Evolutionary conservation across 2,329 filamentous ascomycete genomes (phyloP).

Genomic region (Trichoderma afroharzianum): DNA sequence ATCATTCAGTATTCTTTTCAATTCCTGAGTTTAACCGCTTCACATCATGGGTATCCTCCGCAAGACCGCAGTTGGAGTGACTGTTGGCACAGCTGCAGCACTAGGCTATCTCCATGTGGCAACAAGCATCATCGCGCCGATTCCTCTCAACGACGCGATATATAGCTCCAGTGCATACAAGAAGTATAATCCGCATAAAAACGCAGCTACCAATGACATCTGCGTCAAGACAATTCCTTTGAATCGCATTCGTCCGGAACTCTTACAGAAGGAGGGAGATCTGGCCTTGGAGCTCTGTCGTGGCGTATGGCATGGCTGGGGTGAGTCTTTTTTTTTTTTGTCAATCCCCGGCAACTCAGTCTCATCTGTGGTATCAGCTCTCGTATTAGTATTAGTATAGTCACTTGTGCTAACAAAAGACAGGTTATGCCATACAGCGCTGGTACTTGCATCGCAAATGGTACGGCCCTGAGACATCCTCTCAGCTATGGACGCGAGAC

Average conservation of each 20-base stretch:
- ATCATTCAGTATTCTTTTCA: too few species aligned
- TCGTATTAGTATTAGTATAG: not conserved
- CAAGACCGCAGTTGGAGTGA: not conserved
- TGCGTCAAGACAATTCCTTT: conserved; percentile 61
- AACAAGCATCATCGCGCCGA: conserved; percentile 10
- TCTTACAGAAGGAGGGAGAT: conserved; percentile 56
- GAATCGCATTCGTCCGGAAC: conserved; percentile 59
- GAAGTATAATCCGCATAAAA: conserved; percentile 58
- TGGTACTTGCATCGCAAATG: conserved; percentile 45
- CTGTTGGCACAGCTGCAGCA: conserved; percentile 1
- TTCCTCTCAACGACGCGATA: conserved; percentile 6
- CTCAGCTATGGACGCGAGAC: conserved; percentile 58
- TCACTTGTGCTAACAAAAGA: not conserved
- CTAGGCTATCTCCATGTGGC: conserved; percentile 1
- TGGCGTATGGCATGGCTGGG: conserved; percentile 63
- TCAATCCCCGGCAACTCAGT: not conserved
- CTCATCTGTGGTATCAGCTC: not conserved
- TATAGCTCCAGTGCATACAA: conserved; percentile 40
- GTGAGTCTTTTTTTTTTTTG: conserved; percentile 39
- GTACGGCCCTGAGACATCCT: conserved; percentile 47
- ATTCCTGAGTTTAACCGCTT: not conserved
- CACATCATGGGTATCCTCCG: conserved; percentile 1
- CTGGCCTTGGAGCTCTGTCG: conserved; percentile 64
- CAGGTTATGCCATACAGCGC: conserved; percentile 58
- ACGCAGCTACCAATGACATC: conserved; percentile 62